Evolutionary conservation across 805 yeast species (phyloP).

Genomic region (Komagataella phaffii): DNA sequence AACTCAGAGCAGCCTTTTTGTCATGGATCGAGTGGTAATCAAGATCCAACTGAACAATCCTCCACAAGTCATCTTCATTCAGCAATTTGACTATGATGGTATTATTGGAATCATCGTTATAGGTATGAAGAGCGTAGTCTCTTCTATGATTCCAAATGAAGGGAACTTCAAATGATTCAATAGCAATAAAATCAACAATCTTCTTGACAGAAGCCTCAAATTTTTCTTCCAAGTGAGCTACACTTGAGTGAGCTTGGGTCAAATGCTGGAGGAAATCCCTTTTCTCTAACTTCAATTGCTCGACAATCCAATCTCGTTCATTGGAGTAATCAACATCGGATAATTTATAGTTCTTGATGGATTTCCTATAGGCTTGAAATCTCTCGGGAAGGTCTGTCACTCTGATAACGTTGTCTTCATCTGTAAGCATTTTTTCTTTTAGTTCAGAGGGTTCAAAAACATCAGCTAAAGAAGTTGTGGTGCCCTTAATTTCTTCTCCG

Average conservation of each 20-base stretch:
- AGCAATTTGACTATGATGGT: conserved; percentile 33
- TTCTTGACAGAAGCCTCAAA: conserved; percentile 60
- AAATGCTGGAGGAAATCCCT: conserved; percentile 19
- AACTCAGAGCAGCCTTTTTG: conserved; percentile 35
- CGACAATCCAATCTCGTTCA: conserved; percentile 77
- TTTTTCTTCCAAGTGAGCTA: conserved; percentile 24
- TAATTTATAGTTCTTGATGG: conserved; percentile 55
- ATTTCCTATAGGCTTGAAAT: conserved; percentile 63
- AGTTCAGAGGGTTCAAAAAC: conserved; percentile 93
- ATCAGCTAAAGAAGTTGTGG: conserved; percentile 57
- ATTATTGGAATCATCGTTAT: conserved; percentile 29
- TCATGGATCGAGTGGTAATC: conserved; percentile 79
- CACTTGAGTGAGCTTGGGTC: conserved; percentile 8
- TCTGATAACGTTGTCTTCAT: conserved; percentile 80
- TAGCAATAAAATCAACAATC: conserved; percentile 58
- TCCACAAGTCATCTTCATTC: conserved; percentile 84
- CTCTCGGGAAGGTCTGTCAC: conserved; percentile 87
- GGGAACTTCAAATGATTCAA: conserved; percentile 82
- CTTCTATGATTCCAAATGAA: conserved; percentile 92
- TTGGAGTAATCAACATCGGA: conserved; percentile 51
- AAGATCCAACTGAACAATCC: conserved; percentile 72
- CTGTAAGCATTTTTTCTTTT: conserved; percentile 82
- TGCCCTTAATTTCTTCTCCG: conserved; percentile 14
- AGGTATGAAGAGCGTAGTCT: conserved; percentile 61
- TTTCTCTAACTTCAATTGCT: conserved; percentile 46